Conservation (phyloP, 768 basidiomycete genomes). For the Harrya chromipes region DNA sequence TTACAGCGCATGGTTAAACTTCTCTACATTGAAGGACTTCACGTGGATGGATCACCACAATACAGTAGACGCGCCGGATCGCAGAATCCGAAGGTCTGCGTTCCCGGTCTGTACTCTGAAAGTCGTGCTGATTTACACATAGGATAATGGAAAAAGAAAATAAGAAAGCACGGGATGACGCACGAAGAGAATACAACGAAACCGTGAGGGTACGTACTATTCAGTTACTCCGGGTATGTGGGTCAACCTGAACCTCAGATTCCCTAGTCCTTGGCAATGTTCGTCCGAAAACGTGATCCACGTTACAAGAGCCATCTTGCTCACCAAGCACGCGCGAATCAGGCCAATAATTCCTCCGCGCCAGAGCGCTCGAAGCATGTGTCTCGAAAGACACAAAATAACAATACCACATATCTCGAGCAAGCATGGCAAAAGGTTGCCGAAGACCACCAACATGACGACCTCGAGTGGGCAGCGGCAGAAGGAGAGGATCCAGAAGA, state of each 20-base stretch:
- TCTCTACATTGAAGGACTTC: constrained; percentile 85
- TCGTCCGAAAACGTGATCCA: constrained; percentile 85
- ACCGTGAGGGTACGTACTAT: constrained; percentile 67
- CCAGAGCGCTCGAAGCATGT: constrained; percentile 22
- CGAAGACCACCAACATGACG: constrained; percentile 34
- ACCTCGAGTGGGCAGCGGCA: constrained; percentile 72
- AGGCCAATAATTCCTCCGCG: constrained; percentile 29
- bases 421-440: constrained; percentile 88
- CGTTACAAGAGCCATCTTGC: constrained; percentile 70
- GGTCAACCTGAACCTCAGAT: background rate
- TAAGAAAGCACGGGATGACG: constrained; percentile 85
- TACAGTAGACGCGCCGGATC: constrained; percentile 78
- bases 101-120: background rate
- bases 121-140: background rate
- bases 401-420: constrained; percentile 57
- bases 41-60: constrained; percentile 87
- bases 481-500: constrained; percentile 73
- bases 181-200: constrained; percentile 89
- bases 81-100: constrained; percentile 70
- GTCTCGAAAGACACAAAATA: constrained; percentile 25
- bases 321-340: constrained; percentile 42
- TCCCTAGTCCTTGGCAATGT: constrained; percentile 64
- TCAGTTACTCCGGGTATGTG: background rate
- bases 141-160: constrained; percentile 97
- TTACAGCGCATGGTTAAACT: constrained; percentile 85